Percentiles rank a stretch among this genome's conserved stretches.
These are phyloP conservation scores for Pyronema domesticum DNA, from an alignment of 495 filamentous ascomycete species.

Conservation along the genomic window DNA sequence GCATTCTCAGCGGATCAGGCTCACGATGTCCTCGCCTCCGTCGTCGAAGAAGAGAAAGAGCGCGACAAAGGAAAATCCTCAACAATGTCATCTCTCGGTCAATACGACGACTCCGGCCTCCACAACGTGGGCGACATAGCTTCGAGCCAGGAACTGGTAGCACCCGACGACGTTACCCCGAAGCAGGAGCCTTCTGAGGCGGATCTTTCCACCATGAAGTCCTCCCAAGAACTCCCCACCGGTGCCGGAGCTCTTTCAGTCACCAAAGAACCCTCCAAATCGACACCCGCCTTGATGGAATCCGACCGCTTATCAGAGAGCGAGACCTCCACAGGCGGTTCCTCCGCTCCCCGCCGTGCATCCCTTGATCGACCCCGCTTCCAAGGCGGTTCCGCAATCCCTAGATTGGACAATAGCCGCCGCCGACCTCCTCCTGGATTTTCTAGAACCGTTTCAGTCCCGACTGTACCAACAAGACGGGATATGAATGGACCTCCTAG, in stretches of 20 bases:
- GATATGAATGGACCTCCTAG: slow-evolving; percentile 4
- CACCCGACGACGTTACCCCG: slow-evolving; percentile 7
- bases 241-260: neutral
- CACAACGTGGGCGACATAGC: slow-evolving; percentile 10
- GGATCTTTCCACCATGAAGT: neutral
- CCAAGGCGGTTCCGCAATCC: slow-evolving; percentile 14
- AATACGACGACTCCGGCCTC: slow-evolving; percentile 10
- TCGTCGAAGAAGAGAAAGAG: slow-evolving; percentile 45
- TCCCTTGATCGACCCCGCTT: slow-evolving; percentile 8
- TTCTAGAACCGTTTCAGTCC: slow-evolving; percentile 17
- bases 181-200: slow-evolving; percentile 8
- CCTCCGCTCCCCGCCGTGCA: slow-evolving; percentile 1
- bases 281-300: slow-evolving; percentile 11
- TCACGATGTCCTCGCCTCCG: slow-evolving; percentile 49
- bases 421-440: slow-evolving; percentile 20
- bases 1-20: slow-evolving; percentile 43
- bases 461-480: slow-evolving; percentile 16
- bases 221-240: neutral
- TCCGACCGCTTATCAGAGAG: slow-evolving; percentile 10
- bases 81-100: neutral
- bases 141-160: slow-evolving; percentile 4
- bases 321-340: slow-evolving; percentile 4
- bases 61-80: slow-evolving; percentile 11
- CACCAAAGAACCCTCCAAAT: slow-evolving; percentile 4
- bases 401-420: slow-evolving; percentile 14